Evolutionary conservation across 345 rosid species (phyloP), one percentile per base, ranked within the genome.

Genomic region (Noccaea bulbosa): DNA sequence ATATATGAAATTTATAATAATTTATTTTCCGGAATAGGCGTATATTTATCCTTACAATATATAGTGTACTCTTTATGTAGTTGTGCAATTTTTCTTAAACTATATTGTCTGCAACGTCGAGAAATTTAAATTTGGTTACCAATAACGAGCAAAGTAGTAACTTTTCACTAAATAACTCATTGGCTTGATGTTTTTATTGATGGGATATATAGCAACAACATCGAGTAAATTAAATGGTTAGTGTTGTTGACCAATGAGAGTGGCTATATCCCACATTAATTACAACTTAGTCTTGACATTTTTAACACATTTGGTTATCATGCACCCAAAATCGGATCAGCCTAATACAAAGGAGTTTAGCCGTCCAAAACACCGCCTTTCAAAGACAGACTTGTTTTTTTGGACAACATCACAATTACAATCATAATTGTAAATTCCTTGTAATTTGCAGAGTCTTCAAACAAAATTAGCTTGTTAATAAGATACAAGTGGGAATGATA

Each of bases 21-120:
- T 12, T 12, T 46, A 35, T 7, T 39, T 15, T 39, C 67, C 44
- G 52, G 35, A 60, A 70, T 60, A 49, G 15, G 51, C 52, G 44
- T 43, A 70, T 60, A 38, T 38, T 16, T 59, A 4, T 49, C 43
- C 30, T 51, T 9, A 11, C 9, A 68, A 49, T 48, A 39, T 15
- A 6, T 15, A 45, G 46, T 61, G 67, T 43, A 49, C 51, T 16
- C 6, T 59, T 14, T 7, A 59, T 51, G 50, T 39, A 17, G n/a
- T 10, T 38, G 6, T 22, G 37, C 20, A 27, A 20, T 3, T 48
- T 47, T 59, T 37, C 39, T 27, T 49, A 49, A 49, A 33, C 6
- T 47, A 48, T 17, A 16, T 51, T 11, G n/a, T 44, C 39, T 7
- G 39, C 46, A 15, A n/a, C 39, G 52, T 62, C 11, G 10, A 44